Evolutionary conservation across 2,329 filamentous ascomycete genomes (phyloP).

Genomic region (Stagonosporopsis chrysanthemi): DNA sequence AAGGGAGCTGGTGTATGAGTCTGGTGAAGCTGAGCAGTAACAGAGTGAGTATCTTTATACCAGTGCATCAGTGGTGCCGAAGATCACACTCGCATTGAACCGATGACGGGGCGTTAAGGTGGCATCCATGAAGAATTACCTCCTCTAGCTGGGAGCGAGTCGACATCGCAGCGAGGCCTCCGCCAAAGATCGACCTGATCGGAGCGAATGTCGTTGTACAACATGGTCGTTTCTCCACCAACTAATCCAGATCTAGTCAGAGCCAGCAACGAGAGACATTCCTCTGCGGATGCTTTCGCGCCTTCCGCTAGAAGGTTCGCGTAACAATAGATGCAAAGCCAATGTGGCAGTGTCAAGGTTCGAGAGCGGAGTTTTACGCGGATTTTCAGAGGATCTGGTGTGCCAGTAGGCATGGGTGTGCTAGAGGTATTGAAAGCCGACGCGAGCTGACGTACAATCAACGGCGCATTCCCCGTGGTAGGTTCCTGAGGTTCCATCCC

Average conservation of each 20-base stretch:
- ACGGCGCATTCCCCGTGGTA: slow-evolving; percentile 35
- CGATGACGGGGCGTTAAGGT: slow-evolving; percentile 4
- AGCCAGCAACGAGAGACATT: slow-evolving; percentile 21
- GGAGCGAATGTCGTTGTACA: slow-evolving; percentile 17
- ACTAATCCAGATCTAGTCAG: slow-evolving; percentile 16
- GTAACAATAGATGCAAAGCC: slow-evolving; percentile 28
- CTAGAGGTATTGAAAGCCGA: slow-evolving; percentile 20
- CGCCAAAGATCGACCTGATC: slow-evolving; percentile 13
- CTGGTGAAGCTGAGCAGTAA: neutral
- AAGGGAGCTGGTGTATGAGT: neutral
- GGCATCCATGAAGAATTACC: slow-evolving; percentile 5
- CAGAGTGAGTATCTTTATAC: neutral
- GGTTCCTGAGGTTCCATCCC: slow-evolving; percentile 42
- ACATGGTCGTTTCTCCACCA: slow-evolving; percentile 22
- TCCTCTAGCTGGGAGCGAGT: slow-evolving; percentile 4
- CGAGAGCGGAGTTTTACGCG: slow-evolving; percentile 28
- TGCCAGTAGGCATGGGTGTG: slow-evolving; percentile 1
- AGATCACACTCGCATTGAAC: neutral
- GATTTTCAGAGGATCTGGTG: slow-evolving; percentile 12
- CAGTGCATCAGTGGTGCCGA: neutral
- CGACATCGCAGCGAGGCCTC: slow-evolving; percentile 8
- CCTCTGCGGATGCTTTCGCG: slow-evolving; percentile 19
- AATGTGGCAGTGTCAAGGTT: slow-evolving; percentile 11
- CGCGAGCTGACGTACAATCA: slow-evolving; percentile 23
- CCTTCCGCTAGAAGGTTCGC: slow-evolving; percentile 25